These are phyloP conservation scores for Magnolia officinalis DNA, from an alignment of 164 flowering plant species.

Conservation along the genomic window DNA sequence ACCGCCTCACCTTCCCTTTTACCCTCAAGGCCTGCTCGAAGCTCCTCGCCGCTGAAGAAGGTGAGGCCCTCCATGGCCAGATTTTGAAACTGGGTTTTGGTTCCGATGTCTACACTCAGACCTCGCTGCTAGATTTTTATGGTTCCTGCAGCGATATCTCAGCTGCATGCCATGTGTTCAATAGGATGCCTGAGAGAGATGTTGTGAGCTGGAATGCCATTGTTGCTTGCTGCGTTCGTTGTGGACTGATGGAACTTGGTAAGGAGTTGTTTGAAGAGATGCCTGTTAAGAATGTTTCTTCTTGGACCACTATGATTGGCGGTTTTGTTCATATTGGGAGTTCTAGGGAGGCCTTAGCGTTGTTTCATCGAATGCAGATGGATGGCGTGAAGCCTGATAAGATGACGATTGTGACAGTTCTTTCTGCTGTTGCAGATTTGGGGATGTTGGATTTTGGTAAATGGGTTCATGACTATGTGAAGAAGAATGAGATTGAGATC, in stretches of 20 bases:
- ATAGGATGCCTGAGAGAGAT: slow-evolving; percentile 20
- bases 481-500: slow-evolving; percentile 12
- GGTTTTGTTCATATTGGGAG: slow-evolving; percentile 12
- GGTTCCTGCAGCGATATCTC: slow-evolving; percentile 6
- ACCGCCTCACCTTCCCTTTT: slow-evolving; percentile 19
- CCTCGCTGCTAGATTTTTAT: slow-evolving; percentile 16
- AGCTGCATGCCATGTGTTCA: slow-evolving; percentile 10
- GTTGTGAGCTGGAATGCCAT: slow-evolving; percentile 16
- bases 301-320: slow-evolving; percentile 22
- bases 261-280: slow-evolving; percentile 14
- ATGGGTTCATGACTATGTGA: slow-evolving; percentile 18
- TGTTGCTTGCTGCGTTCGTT: slow-evolving; percentile 8
- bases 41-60: slow-evolving; percentile 10
- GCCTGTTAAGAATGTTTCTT: slow-evolving; percentile 14
- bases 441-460: slow-evolving; percentile 12
- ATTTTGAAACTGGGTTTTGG: slow-evolving; percentile 8
- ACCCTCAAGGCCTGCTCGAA: slow-evolving; percentile 17
- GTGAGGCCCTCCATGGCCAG: slow-evolving; percentile 11
- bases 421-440: slow-evolving; percentile 16
- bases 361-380: slow-evolving; percentile 13
- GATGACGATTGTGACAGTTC: slow-evolving; percentile 12
- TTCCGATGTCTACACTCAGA: slow-evolving; percentile 19
- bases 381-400: slow-evolving; percentile 18
- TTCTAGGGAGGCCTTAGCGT: slow-evolving; percentile 11
- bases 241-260: slow-evolving; percentile 6